Evolutionary conservation across 495 filamentous ascomycete species (phyloP), one percentile per base, ranked within the genome.

Genomic region (Podospora didyma): DNA sequence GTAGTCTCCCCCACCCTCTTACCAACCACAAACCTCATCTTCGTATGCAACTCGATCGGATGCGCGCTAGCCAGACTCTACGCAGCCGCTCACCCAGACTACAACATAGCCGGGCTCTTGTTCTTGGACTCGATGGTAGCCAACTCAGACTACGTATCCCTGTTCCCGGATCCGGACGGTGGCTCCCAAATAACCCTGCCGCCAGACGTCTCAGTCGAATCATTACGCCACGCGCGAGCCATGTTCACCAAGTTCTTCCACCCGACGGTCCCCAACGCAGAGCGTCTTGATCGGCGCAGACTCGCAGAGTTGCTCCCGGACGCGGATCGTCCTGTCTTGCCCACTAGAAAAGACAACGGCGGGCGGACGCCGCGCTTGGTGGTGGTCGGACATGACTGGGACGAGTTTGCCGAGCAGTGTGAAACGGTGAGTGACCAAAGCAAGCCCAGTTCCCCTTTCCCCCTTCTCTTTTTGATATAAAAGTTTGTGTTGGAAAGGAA

Each of bases 41-140:
- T 87, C 14, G 74, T 85, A 6, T 73, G 70, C 59, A 84, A 82
- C 65, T 82, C 78, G 31, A 84, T 88, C 55, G 85, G 85, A 21
- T 82, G 80, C 56, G 75, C 79, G 11, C 71, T 87, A 26, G 77
- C 77, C 14, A 79, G 85, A 9, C 68, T 87, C 20, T 87, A 79
- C 60, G 75, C 78, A 3, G 66, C 76, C 17, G 53, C 65, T 2
- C 73, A 82, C 57, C 74, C 78, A 0, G 66, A 71, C n/a, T n/a
- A 14, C 34, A 14, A 2, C n/a, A 75, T 82, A 2, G 67, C 65
- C 1, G 83, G 69, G 2, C 66, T 81, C 0, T 53, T 87, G 16
- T 70, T 87, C 4, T 78, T 88, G 0, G 85, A 88, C 62, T 82
- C 80, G 28, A 80, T 83, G 65, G 79, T 87, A 61, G 79, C 82